Conservation (phyloP, 495 filamentous ascomycete species). For the Amphirosellinia nigrospora region DNA sequence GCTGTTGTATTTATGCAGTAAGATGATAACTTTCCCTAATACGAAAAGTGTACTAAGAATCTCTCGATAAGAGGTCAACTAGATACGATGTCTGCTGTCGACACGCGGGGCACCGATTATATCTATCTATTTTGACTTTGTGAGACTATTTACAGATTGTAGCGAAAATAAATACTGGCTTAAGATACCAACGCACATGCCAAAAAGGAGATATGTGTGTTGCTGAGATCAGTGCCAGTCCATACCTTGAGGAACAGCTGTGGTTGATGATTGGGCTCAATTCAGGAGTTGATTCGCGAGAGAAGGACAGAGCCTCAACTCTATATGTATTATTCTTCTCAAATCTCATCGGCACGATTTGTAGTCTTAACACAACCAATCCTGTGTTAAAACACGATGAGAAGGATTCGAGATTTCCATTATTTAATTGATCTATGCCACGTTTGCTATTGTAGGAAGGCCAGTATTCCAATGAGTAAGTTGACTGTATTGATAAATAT, state of each 20-base stretch:
- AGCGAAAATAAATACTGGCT: background rate
- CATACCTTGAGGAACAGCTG: background rate
- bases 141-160: background rate
- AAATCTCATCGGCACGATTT: background rate
- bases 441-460: background rate
- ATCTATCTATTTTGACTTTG: background rate
- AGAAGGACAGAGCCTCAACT: too few species aligned
- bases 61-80: background rate
- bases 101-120: background rate
- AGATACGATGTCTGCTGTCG: background rate
- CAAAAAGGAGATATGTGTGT: background rate
- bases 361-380: background rate
- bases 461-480: background rate
- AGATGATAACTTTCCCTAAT: background rate
- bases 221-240: background rate
- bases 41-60: background rate
- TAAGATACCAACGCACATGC: background rate
- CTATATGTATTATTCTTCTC: too few species aligned
- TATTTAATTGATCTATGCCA: background rate
- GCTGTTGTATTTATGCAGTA: background rate
- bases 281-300: background rate
- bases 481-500: too few species aligned
- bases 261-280: background rate
- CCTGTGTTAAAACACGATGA: too few species aligned
- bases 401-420: too few species aligned